A percentile compares a stretch with the other conserved stretches of the same genome.
Evolutionary conservation across 2,329 filamentous ascomycete species (phyloP).

Genomic region (Colletotrichum sp.): DNA sequence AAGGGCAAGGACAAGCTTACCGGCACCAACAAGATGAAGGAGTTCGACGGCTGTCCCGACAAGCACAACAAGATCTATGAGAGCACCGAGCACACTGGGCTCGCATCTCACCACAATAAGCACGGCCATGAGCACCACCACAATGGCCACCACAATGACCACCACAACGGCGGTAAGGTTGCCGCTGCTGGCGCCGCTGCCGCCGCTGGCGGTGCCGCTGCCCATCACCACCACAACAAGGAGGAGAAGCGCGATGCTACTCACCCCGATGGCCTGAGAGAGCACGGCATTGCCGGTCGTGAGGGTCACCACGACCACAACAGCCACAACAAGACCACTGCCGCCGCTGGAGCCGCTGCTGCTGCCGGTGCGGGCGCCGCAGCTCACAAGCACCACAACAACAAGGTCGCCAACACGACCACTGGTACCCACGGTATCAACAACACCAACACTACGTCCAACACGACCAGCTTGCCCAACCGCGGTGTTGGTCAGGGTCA

Average conservation of each 20-base stretch:
- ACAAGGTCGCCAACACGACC: not conserved
- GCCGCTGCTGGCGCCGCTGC: not conserved
- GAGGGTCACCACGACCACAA: not conserved
- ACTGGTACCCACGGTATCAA: not conserved
- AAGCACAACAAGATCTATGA: conserved; percentile 36
- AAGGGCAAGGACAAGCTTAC: conserved; percentile 41
- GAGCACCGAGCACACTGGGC: not conserved
- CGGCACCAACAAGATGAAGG: conserved; percentile 44
- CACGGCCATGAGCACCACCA: not conserved
- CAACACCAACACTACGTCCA: not conserved
- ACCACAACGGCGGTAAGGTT: not conserved
- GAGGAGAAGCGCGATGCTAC: not conserved
- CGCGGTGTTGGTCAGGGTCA: not conserved
- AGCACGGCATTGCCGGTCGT: not conserved
- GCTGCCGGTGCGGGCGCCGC: not conserved
- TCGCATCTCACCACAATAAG: not conserved
- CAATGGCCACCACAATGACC: not conserved
- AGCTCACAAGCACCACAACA: not conserved
- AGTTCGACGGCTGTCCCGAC: conserved; percentile 67
- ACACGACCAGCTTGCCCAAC: not conserved
- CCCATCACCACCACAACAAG: not conserved
- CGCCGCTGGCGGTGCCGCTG: not conserved
- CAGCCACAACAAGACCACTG: not conserved
- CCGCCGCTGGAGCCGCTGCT: not conserved
- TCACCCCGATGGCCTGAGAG: not conserved